Evolutionary conservation across 139 green algal species (phyloP), one percentile per base, ranked within the genome.

Genomic region (Chlamydomonas sphaeroides): DNA sequence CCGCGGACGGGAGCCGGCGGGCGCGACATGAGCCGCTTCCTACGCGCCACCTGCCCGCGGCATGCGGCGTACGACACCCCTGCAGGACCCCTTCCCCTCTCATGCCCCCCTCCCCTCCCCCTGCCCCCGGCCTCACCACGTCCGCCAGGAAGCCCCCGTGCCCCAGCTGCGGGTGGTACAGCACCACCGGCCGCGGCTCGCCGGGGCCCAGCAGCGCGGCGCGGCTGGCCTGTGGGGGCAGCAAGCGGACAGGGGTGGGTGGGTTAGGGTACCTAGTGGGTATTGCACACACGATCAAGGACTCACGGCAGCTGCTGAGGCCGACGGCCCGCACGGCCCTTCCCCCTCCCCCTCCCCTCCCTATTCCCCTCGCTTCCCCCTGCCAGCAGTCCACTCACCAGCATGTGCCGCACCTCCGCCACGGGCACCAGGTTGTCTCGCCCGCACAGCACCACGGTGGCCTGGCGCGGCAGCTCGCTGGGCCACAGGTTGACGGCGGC

Each of bases 401-500:
- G 79, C 45, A 89, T 81, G 1, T 53, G 18, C 23, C 8, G n/a
- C 36, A 85, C 49, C 66, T 84, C 78, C 28, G 42, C 28, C 48
- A 83, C 85, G 2, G 79, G 85, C 63, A 89, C 80, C 73, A 89
- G 72, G 73, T 86, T 77, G 85, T 89, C 85, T 3, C 48, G 35
- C 28, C 85, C 85, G 2, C 20, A 38, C 17, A 89, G 72, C 26
- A 86, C 67, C 42, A 89, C 79, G 6, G 61, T 81, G 73, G n/a
- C 57, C 42, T 15, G 14, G 28, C 42, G 17, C 39, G 84, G 80
- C 62, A 86, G 61, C 48, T 90, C 86, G 1, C 45, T 68, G 28
- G 80, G 74, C 86, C 86, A 90, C 75, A 90, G 61, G 75, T 90
- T 90, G 51, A 90, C 53, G 23, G 63, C 36, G 8, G 48, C 49